These are phyloP conservation scores for Apium graveolens DNA, from an alignment of 129 eudicot species.

Conservation along the genomic window DNA sequence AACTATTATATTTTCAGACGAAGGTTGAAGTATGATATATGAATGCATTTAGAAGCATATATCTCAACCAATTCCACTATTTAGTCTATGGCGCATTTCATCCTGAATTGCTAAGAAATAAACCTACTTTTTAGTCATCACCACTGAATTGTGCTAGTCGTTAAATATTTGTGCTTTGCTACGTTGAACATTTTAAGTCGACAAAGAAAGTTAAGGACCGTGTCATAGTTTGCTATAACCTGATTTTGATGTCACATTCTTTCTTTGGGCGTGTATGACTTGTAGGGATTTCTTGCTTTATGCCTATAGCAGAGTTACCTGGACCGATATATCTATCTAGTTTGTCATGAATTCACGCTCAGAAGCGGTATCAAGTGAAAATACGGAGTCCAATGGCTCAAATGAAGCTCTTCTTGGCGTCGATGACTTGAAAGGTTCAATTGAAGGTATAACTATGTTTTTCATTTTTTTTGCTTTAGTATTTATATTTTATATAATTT, in stretches of 20 bases:
- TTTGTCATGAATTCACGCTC: conserved; percentile 42
- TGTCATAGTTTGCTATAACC: not conserved
- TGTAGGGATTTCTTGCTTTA: not conserved
- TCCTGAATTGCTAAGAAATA: not conserved
- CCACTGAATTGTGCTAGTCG: not conserved
- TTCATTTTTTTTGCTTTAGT: not conserved
- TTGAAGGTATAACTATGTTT: conserved; percentile 20
- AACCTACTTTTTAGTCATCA: not conserved
- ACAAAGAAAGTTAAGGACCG: not conserved
- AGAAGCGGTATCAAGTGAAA: conserved; percentile 33
- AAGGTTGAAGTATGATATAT: not conserved
- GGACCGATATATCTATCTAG: not conserved
- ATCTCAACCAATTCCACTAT: not conserved
- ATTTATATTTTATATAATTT: not conserved
- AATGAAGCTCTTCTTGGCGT: conserved; percentile 24
- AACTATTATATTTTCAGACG: not conserved
- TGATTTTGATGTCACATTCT: not conserved
- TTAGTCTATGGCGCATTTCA: not conserved
- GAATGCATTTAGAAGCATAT: not conserved
- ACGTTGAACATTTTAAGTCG: not conserved
- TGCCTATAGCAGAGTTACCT: not conserved
- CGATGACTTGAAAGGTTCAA: conserved; percentile 20
- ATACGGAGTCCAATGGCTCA: conserved; percentile 30
- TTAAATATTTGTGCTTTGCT: not conserved
- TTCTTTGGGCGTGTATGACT: not conserved